A percentile compares a stretch with the other conserved stretches of the same genome.
These are phyloP conservation scores for Lomentospora prolificans DNA, from an alignment of 2,329 filamentous ascomycete genomes.

Conservation along the genomic window DNA sequence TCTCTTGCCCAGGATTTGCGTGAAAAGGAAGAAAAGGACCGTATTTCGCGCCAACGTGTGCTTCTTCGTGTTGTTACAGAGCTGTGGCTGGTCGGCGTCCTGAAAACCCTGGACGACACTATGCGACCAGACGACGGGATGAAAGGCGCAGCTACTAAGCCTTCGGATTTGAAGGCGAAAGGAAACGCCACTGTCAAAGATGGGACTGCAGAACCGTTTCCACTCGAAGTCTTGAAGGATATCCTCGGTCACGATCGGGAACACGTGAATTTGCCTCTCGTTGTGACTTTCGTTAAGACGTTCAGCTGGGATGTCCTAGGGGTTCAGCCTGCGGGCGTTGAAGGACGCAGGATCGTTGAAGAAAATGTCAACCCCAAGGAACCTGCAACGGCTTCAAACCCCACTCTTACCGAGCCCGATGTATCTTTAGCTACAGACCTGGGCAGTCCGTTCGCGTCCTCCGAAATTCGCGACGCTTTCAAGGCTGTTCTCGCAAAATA, in stretches of 20 bases:
- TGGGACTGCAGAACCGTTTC: constrained; percentile 78
- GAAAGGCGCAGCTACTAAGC: constrained; percentile 53
- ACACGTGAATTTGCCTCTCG: constrained; percentile 79
- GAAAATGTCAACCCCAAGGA: constrained; percentile 61
- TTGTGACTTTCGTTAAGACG: constrained; percentile 91
- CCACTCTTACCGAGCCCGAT: constrained; percentile 7
- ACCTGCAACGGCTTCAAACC: constrained; percentile 13
- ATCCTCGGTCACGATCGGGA: constrained; percentile 88
- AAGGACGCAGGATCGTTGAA: constrained; percentile 75
- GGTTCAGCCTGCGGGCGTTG: constrained; percentile 58
- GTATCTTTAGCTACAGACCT: constrained; percentile 26
- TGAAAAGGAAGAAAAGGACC: constrained; percentile 93
- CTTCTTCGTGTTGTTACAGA: constrained; percentile 87
- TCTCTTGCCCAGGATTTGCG: constrained; percentile 67
- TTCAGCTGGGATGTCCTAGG: constrained; percentile 95
- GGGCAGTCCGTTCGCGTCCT: constrained; percentile 64
- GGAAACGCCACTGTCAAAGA: constrained; percentile 45
- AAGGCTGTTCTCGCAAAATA: constrained; percentile 77
- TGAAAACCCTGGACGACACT: constrained; percentile 68
- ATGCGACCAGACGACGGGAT: constrained; percentile 53
- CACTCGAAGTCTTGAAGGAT: constrained; percentile 95
- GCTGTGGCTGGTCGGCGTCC: constrained; percentile 83
- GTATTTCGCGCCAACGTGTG: constrained; percentile 73
- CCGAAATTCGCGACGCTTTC: constrained; percentile 77
- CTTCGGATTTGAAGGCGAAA: constrained; percentile 48